Conservation (phyloP, 106 monocot genomes). For the Chionographis japonica region DNA sequence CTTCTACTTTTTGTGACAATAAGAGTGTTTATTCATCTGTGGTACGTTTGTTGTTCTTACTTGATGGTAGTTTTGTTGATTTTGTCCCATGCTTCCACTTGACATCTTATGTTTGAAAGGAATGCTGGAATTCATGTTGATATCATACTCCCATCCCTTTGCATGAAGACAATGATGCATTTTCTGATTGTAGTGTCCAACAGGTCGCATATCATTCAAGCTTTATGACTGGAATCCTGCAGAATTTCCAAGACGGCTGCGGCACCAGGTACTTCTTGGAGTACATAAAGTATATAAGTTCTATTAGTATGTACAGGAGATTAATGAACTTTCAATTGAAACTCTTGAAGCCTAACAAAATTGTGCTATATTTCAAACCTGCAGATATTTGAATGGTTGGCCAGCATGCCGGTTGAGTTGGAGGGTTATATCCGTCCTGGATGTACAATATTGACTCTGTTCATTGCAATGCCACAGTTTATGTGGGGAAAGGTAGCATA, state of each 20-base stretch:
- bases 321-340: not conserved
- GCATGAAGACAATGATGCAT: constrained; percentile 10
- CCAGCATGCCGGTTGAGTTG: constrained; percentile 40
- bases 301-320: constrained; percentile 4
- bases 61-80: not conserved
- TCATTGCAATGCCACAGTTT: constrained; percentile 88
- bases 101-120: too few species aligned
- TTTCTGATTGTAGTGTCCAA: constrained; percentile 79
- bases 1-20: constrained; percentile 52
- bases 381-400: constrained; percentile 38
- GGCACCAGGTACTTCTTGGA: constrained; percentile 68
- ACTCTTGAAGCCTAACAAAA: not conserved
- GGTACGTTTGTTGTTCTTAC: constrained; percentile 30
- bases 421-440: constrained; percentile 96
- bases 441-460: constrained; percentile 86
- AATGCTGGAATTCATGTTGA: not conserved
- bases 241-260: constrained; percentile 85
- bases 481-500: constrained; percentile 90
- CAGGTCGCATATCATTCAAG: constrained; percentile 96
- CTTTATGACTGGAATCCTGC: constrained; percentile 99
- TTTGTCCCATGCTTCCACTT: not conserved
- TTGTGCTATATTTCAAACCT: constrained; percentile 3
- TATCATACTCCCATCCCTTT: not conserved
- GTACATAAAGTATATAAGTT: constrained; percentile 4
- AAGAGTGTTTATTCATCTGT: constrained; percentile 71